Evolutionary conservation across 2,329 filamentous ascomycete genomes (phyloP).

Genomic region (Curvularia verruculosa): DNA sequence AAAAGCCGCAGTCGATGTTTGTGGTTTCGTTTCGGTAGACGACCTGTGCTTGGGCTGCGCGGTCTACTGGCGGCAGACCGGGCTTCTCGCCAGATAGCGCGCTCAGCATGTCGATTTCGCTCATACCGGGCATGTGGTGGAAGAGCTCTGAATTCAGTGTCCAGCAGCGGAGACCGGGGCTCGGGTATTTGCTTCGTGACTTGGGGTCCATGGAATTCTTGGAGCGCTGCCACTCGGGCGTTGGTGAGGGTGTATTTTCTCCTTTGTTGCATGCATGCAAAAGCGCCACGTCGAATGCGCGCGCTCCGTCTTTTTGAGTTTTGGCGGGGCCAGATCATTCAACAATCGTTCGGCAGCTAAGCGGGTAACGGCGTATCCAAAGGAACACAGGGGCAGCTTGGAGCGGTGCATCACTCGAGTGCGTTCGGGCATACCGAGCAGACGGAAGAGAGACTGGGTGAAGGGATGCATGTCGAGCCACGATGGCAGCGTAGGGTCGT

Average conservation of each 20-base stretch:
- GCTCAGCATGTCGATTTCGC: slow-evolving; percentile 47
- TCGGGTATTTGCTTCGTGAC: slow-evolving; percentile 38
- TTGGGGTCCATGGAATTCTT: slow-evolving; percentile 28
- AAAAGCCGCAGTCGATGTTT: slow-evolving; percentile 51
- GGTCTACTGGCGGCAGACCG: slow-evolving; percentile 45
- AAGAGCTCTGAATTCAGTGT: slow-evolving; percentile 54
- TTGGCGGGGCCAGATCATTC: slow-evolving; percentile 47
- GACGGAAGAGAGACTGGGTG: slow-evolving; percentile 47
- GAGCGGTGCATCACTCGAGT: slow-evolving; percentile 50
- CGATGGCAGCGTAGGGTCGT: slow-evolving; percentile 47
- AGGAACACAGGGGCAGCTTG: slow-evolving; percentile 54
- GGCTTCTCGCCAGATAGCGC: slow-evolving; percentile 36
- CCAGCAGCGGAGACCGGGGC: slow-evolving; percentile 50
- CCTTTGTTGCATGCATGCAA: slow-evolving; percentile 50
- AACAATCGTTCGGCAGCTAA: slow-evolving; percentile 48
- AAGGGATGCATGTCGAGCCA: slow-evolving; percentile 49
- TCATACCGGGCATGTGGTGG: slow-evolving; percentile 51
- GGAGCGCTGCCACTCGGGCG: slow-evolving; percentile 26
- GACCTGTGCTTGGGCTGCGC: slow-evolving; percentile 42
- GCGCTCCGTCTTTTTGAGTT: slow-evolving; percentile 34
- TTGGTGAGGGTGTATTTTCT: slow-evolving; percentile 38
- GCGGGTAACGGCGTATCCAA: slow-evolving; percentile 53
- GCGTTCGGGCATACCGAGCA: slow-evolving; percentile 45
- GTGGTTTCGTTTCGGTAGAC: slow-evolving; percentile 43
- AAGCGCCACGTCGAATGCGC: slow-evolving; percentile 53